Evolutionary conservation across 495 filamentous ascomycete species (phyloP).

Genomic region (Mytilinidion resinicola): DNA sequence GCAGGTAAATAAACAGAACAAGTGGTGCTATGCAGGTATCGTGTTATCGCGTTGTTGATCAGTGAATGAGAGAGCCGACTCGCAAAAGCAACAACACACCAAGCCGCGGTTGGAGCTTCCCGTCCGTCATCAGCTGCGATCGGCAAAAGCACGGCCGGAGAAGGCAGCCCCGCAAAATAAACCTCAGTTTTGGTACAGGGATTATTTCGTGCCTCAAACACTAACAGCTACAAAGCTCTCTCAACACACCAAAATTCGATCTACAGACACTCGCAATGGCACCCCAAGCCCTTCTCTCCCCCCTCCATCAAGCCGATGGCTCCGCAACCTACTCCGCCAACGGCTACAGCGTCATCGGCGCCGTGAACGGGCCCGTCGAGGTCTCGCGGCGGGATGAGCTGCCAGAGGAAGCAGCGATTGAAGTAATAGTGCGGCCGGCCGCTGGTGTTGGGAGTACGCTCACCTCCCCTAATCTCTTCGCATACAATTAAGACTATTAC

Average conservation of each 20-base stretch:
- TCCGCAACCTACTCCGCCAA: slow-evolving; percentile 76
- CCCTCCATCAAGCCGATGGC: slow-evolving; percentile 70
- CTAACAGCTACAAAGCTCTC: too few species aligned
- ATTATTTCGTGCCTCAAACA: too few species aligned
- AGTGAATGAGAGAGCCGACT: neutral
- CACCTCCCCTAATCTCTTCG: slow-evolving; percentile 33
- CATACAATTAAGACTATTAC: slow-evolving; percentile 19
- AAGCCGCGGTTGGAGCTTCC: neutral
- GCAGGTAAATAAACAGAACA: neutral
- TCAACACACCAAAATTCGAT: neutral
- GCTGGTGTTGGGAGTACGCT: slow-evolving; percentile 71
- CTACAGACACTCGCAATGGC: slow-evolving; percentile 8
- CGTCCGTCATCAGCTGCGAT: neutral
- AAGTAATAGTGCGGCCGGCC: slow-evolving; percentile 82
- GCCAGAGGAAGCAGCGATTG: slow-evolving; percentile 81
- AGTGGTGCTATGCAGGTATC: too few species aligned
- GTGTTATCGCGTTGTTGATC: neutral
- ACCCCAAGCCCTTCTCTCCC: slow-evolving; percentile 16
- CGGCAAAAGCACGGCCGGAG: neutral
- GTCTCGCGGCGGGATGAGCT: slow-evolving; percentile 79
- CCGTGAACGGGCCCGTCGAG: slow-evolving; percentile 91
- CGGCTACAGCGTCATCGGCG: slow-evolving; percentile 73
- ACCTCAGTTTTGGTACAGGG: neutral
- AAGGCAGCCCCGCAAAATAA: neutral
- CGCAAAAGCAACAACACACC: neutral